Evolutionary conservation across 768 basidiomycete species (phyloP), one percentile per base, ranked within the genome.

Genomic region (Strobilomyces dryophilus): DNA sequence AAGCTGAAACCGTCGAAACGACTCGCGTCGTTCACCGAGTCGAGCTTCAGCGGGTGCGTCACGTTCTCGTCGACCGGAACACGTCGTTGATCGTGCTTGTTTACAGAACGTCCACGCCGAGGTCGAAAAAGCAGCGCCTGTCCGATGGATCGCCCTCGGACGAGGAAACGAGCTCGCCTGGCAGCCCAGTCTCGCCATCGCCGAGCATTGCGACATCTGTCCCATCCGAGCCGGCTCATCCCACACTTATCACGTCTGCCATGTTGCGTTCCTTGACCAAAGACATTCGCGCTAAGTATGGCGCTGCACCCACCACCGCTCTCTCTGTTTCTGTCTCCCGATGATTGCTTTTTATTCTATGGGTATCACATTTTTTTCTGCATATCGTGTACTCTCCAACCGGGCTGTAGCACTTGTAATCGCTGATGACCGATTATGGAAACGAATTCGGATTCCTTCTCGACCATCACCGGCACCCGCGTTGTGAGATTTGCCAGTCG

Each of bases 181-280:
- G 21, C 6, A 60, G 57, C 44, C 57, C 49, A 17, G 47, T 59
- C 8, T 76, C 78, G 0, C 76, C 79, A 8, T 78, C 82, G 2
- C 76, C 76, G 1, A 81, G 79, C 35, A 66, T 67, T 20, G 74
- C 75, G 42, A 76, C 75, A 0, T 77, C 78, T 1, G 67, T 75
- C 5, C 59, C 66, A 27, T 68, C 73, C 10, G 70, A 68, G 32
- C 47, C 53, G 3, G 67, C 74, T 20, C 58, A 62, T 14, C 55
- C 41, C 15, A 71, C 76, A 17, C 55, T 71, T 18, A 77, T 86
- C 34, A 87, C 84, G 3, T 71, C 82, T 24, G 80, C 81, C 15
- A 87, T 87, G 85, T 64, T 88, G 45, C 80, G 83, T 34, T 64
- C 66, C 5, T 27, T 69, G 47, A 65, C 68, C 41, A 66, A 55